Evolutionary conservation across 179 eudicot species (phyloP).

Genomic region (Heliamphora pulchella): DNA sequence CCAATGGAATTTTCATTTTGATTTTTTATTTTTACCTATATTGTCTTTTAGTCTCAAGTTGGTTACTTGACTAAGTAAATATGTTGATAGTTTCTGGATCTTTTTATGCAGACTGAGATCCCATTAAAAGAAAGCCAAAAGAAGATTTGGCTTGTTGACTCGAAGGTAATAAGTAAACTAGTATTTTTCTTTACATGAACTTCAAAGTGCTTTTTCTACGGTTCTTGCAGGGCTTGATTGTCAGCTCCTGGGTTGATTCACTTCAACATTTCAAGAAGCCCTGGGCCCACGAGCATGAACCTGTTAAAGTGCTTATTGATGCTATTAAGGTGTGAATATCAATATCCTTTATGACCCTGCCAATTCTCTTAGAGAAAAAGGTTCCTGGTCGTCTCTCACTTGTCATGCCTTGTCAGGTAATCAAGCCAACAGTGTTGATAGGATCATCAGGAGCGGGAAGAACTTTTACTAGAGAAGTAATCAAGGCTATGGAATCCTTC

Average conservation of each 20-base stretch:
- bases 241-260: slow-evolving; percentile 47
- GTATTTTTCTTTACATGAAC: background rate
- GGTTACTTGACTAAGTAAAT: background rate
- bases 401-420: slow-evolving; percentile 34
- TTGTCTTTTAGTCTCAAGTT: background rate
- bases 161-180: slow-evolving; percentile 46
- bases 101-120: slow-evolving; percentile 37
- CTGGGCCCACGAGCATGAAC: slow-evolving; percentile 81
- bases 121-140: slow-evolving; percentile 75
- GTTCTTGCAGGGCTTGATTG: slow-evolving; percentile 53
- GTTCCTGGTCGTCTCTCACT: background rate
- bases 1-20: background rate
- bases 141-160: slow-evolving; percentile 84
- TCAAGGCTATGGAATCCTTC: slow-evolving; percentile 63
- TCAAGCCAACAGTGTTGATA: slow-evolving; percentile 71
- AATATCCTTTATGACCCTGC: background rate
- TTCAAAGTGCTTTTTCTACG: slow-evolving; percentile 1
- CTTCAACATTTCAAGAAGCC: slow-evolving; percentile 83
- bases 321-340: slow-evolving; percentile 51
- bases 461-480: slow-evolving; percentile 68
- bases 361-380: background rate
- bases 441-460: slow-evolving; percentile 82
- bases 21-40: background rate
- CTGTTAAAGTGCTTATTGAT: slow-evolving; percentile 45
- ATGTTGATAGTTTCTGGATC: background rate